phyloP scores from a whole-genome alignment of 2,329 filamentous ascomycete species.

The Fusarium protoensiforme region DNA sequence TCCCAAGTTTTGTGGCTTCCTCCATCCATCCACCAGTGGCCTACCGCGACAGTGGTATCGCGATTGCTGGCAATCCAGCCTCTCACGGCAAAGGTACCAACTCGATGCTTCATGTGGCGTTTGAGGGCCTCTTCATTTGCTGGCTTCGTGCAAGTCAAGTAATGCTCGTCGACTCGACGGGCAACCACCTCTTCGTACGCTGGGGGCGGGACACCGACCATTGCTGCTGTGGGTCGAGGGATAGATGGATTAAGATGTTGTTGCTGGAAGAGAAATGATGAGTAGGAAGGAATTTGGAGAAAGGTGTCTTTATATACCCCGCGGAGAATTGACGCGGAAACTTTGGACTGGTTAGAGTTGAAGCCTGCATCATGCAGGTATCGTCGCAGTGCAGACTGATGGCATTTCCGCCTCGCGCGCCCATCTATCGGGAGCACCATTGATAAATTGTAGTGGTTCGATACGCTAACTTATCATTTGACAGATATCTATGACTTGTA shows the following conservation, averaged over 20 bases:
- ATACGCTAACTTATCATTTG: no score
- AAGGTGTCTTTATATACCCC: not conserved
- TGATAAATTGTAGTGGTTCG: no score
- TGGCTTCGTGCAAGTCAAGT: not conserved
- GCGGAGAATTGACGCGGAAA: not conserved
- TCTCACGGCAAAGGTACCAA: not conserved
- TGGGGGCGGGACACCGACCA: not conserved
- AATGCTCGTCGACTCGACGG: not conserved
- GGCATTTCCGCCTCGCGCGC: no score
- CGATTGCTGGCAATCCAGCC: not conserved
- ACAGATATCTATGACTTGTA: no score
- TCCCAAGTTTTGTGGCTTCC: not conserved
- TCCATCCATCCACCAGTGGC: not conserved
- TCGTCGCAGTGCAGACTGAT: no score
- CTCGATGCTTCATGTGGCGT: fast-evolving
- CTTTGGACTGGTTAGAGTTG: not conserved
- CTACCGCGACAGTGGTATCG: not conserved
- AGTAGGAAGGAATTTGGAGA: not conserved
- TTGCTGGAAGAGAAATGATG: not conserved
- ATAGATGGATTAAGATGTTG: not conserved
- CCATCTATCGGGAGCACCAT: no score
- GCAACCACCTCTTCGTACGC: not conserved
- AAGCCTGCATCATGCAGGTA: not conserved
- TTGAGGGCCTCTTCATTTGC: not conserved
- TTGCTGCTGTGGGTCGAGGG: not conserved